Conservation (phyloP, 305 asterid genomes). For the Fraxinus xanthoxyloides region DNA sequence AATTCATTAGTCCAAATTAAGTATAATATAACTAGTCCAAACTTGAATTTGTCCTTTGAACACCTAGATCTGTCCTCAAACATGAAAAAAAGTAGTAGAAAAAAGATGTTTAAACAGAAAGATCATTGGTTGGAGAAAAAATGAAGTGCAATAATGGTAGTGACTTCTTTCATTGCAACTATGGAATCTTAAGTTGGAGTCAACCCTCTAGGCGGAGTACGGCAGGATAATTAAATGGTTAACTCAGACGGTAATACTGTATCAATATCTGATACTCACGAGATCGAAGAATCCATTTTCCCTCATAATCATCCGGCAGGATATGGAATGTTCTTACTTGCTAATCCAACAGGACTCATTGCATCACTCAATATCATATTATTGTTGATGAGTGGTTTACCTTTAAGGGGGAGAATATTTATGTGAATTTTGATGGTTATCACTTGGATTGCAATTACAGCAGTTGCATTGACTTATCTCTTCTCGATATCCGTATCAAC, state of each 20-base stretch:
- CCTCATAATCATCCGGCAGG: neutral
- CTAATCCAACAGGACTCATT: neutral
- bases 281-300: neutral
- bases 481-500: conserved; percentile 3
- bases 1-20: neutral
- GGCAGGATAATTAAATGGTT: neutral
- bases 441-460: conserved; percentile 31
- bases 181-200: conserved; percentile 27
- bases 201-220: conserved; percentile 22
- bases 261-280: neutral
- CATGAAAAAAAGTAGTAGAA: neutral
- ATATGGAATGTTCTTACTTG: neutral
- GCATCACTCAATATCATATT: conserved; percentile 25
- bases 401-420: conserved; percentile 14
- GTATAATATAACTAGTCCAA: neutral
- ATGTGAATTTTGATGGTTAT: conserved; percentile 29
- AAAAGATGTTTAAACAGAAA: neutral
- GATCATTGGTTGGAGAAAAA: conserved; percentile 12
- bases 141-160: neutral
- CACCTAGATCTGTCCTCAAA: neutral
- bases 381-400: conserved; percentile 37
- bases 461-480: too few species aligned
- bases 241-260: neutral
- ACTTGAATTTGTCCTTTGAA: neutral
- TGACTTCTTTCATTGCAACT: conserved; percentile 29